Evolutionary conservation across 345 rosid genomes (phyloP), one percentile per base, ranked within the genome.

Genomic region (Crucihimalaya himalaica): DNA sequence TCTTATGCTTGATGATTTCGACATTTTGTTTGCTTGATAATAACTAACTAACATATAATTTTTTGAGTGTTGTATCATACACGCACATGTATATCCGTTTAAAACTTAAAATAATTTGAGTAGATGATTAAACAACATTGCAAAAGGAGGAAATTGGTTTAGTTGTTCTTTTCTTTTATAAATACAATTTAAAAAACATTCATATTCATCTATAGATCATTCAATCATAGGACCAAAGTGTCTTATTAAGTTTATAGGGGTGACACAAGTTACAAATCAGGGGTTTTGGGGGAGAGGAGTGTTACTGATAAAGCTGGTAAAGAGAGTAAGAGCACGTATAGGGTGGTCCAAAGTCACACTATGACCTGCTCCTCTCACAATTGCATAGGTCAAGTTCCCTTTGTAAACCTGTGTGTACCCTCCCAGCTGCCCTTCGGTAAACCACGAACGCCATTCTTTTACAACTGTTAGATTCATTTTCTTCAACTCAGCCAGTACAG

Each of bases 361-460:
- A 51, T 67, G 73, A 29, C 78, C 62, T 14, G 68, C 68, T 50
- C 29, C 73, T 67, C 58, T 67, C 73, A 59, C 78, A 14, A 62
- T 74, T 47, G 23, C 73, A 29, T 18, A 74, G 19, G 43, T 39
- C 3, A 66, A 50, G 25, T 73, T 64, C 0, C 67, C 53, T 48
- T 66, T 50, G 29, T 74, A 74, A 4, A 14, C 43, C 18, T 57
- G 67, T 23, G 34, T 66, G 43, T 28, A 28, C 13, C 78, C 72
- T 74, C 67, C 78, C 10, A 74, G 15, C 10, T 66, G 53, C 84
- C 83, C 81, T 81, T 85, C 34, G 84, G 85, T 11, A 63, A 84
- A 89, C 97, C 98, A 93, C 34, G 88, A 85, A 60, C 81, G 83
- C 98, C 98, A 93, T 8, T 85, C 73, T n/a, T 83, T 25, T 55